Conservation (phyloP, 176 grass and related monocot genomes). For the Musa beccarii region DNA sequence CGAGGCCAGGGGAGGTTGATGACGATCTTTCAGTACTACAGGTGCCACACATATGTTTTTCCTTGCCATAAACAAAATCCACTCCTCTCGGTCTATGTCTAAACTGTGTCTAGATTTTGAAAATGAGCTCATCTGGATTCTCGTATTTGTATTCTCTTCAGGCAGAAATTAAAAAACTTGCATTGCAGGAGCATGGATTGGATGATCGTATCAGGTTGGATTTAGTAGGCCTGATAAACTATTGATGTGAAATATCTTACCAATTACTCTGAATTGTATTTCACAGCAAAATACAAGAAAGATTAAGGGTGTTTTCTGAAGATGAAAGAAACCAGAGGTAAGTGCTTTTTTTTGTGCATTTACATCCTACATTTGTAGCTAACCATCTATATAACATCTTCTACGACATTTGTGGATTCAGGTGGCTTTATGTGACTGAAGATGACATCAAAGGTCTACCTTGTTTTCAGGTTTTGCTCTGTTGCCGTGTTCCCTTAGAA, state of each 20-base stretch:
- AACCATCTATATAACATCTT: not conserved
- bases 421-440: conserved; percentile 90
- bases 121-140: not conserved
- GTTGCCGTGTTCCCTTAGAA: not conserved
- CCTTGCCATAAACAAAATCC: not conserved
- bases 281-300: conserved; percentile 69
- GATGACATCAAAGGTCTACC: conserved; percentile 86
- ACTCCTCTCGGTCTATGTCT: not conserved
- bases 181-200: conserved; percentile 52
- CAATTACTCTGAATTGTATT: conserved; percentile 19
- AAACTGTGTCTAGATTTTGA: not conserved
- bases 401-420: conserved; percentile 20
- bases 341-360: conserved; percentile 15
- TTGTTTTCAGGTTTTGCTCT: conserved; percentile 71
- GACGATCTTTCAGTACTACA: conserved; percentile 32
- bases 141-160: conserved; percentile 31
- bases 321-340: conserved; percentile 69
- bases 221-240: not conserved
- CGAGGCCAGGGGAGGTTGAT: conserved; percentile 38
- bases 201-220: conserved; percentile 62
- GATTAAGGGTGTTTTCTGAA: conserved; percentile 54
- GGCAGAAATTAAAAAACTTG: conserved; percentile 62
- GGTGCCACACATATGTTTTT: not conserved
- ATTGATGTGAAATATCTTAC: conserved; percentile 8
- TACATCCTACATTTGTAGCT: not conserved